phyloP scores from a whole-genome alignment of 495 filamentous ascomycete genomes.

The Penicillium antarcticum region DNA sequence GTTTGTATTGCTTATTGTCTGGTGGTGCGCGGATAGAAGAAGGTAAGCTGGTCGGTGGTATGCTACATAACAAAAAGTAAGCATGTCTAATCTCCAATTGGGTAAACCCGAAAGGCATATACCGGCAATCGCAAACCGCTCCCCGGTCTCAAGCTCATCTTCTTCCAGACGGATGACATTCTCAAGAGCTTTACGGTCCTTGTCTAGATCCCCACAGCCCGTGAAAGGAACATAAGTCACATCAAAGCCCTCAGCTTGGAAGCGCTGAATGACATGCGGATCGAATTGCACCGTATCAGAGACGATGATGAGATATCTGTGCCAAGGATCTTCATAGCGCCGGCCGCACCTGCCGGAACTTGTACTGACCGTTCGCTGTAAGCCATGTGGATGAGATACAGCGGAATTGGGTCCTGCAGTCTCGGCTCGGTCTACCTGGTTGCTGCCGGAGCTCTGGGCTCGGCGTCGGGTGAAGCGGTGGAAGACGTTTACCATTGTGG shows the following conservation, averaged over 20 bases:
- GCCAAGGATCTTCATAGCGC: conserved; percentile 13
- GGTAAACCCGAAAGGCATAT: neutral
- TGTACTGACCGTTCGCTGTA: conserved; percentile 11
- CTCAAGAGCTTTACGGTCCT: conserved; percentile 32
- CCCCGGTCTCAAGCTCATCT: conserved; percentile 41
- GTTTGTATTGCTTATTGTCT: conserved; percentile 37
- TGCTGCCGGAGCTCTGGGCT: conserved; percentile 11
- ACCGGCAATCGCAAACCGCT: conserved; percentile 48
- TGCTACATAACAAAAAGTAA: conserved; percentile 33
- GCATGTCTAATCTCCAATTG: neutral
- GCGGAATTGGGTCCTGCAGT: neutral
- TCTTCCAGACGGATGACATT: conserved; percentile 46
- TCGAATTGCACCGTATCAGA: conserved; percentile 60
- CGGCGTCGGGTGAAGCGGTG: conserved; percentile 15
- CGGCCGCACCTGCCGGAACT: conserved; percentile 13
- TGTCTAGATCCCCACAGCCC: conserved; percentile 37
- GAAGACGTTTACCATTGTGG: conserved; percentile 25
- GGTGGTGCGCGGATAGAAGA: conserved; percentile 49
- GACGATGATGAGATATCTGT: conserved; percentile 52
- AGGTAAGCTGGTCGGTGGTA: conserved; percentile 57
- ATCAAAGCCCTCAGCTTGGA: conserved; percentile 62
- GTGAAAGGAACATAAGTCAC: conserved; percentile 58
- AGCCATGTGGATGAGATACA: conserved; percentile 5
- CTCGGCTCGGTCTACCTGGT: neutral
- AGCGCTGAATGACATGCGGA: conserved; percentile 47